Evolutionary conservation across 805 yeast species (phyloP).

Genomic region (Cyberlindnera meyerae): DNA sequence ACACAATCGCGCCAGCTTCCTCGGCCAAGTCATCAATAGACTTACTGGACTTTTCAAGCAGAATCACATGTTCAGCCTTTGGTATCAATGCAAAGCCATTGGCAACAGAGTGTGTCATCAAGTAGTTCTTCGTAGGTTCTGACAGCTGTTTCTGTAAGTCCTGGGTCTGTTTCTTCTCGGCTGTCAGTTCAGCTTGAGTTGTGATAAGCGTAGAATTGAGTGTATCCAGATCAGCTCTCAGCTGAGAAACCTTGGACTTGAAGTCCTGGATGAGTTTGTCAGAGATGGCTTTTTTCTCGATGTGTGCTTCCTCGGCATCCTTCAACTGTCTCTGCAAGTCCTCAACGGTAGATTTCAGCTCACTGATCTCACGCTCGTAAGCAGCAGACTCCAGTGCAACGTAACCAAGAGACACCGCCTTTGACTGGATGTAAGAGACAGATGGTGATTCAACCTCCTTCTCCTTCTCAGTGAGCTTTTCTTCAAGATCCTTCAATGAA

Average conservation of each 20-base stretch:
- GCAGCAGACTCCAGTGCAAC: slow-evolving; percentile 1
- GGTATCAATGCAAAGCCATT: slow-evolving; percentile 28
- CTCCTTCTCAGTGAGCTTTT: not conserved
- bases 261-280: slow-evolving; percentile 17
- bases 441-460: slow-evolving; percentile 27
- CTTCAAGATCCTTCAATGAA: slow-evolving; percentile 15
- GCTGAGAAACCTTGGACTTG: slow-evolving; percentile 2
- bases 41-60: slow-evolving; percentile 17
- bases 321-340: slow-evolving; percentile 2
- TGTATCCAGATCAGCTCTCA: slow-evolving; percentile 6
- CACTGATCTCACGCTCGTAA: slow-evolving; percentile 1
- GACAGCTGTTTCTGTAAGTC: slow-evolving; percentile 14
- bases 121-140: slow-evolving; percentile 30
- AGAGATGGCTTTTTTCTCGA: slow-evolving; percentile 9
- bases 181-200: slow-evolving; percentile 4
- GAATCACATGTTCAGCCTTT: slow-evolving; percentile 18
- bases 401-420: slow-evolving; percentile 26
- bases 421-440: slow-evolving; percentile 24
- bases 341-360: slow-evolving; percentile 4
- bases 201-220: not conserved
- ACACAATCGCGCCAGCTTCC: slow-evolving; percentile 12
- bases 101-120: slow-evolving; percentile 25
- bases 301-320: slow-evolving; percentile 3
- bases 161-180: not conserved
- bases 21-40: slow-evolving; percentile 21